Conservation (phyloP, 2,329 filamentous ascomycete genomes). For the Cercospora zeae-maydis region DNA sequence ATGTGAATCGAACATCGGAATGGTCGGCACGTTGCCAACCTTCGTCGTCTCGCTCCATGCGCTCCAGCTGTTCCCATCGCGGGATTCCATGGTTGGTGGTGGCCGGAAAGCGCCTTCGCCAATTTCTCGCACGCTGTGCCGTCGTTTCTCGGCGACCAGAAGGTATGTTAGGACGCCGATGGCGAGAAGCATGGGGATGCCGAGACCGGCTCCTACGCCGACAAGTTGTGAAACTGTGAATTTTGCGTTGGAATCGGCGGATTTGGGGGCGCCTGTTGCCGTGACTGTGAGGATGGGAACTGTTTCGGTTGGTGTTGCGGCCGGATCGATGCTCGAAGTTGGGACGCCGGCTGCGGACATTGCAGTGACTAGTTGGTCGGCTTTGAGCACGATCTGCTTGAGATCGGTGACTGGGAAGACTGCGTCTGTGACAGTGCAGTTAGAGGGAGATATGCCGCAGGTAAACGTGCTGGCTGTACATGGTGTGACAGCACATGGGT, state of each 20-base stretch:
- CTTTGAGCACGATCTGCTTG: constrained; percentile 6
- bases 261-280: constrained; percentile 2
- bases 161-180: constrained; percentile 9
- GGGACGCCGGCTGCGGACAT: constrained; percentile 7
- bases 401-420: constrained; percentile 7
- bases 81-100: background rate
- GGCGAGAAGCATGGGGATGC: constrained; percentile 8
- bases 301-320: background rate
- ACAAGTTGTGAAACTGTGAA: constrained; percentile 5
- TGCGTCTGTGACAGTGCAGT: constrained; percentile 4
- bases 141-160: constrained; percentile 4
- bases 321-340: background rate
- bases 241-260: background rate
- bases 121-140: constrained; percentile 1
- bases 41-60: constrained; percentile 13
- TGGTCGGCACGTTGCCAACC: background rate
- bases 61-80: constrained; percentile 11
- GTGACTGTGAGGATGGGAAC: constrained; percentile 8
- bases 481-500: constrained; percentile 8
- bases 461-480: constrained; percentile 15
- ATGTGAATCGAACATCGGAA: background rate
- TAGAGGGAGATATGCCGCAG: constrained; percentile 13
- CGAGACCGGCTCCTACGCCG: constrained; percentile 7
- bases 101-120: constrained; percentile 2
- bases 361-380: constrained; percentile 6